Conservation (phyloP, 306 rosid species). For the Mimosa pudica region DNA sequence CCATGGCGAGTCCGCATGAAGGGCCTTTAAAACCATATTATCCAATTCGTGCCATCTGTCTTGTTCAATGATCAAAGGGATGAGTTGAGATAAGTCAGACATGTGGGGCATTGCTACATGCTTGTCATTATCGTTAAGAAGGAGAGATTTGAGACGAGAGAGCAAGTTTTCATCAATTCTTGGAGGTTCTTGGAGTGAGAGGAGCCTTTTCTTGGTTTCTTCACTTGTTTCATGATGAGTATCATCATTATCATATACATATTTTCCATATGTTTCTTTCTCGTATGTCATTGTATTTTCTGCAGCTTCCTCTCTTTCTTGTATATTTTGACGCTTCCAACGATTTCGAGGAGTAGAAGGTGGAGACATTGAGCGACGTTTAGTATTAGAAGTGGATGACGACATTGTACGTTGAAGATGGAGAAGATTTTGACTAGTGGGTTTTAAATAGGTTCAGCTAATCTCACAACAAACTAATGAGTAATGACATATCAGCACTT, state of each 20-base stretch:
- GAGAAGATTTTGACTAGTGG: background rate
- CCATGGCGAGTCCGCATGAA: background rate
- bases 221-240: background rate
- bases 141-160: background rate
- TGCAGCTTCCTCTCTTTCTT: background rate
- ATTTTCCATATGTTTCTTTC: too few relatives aligned
- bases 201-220: background rate
- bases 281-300: background rate
- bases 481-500: too few relatives aligned
- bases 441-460: background rate
- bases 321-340: background rate
- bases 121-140: background rate
- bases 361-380: background rate
- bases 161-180: background rate
- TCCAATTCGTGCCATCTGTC: conserved; percentile 12
- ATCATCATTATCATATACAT: background rate
- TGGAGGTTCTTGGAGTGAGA: too few relatives aligned
- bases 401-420: background rate
- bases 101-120: background rate
- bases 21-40: background rate
- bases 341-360: too few relatives aligned
- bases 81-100: background rate
- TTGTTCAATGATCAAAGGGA: background rate
- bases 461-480: too few relatives aligned
- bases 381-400: too few relatives aligned